Evolutionary conservation across 164 flowering plant species (phyloP).

Genomic region (Buxus sempervirens): DNA sequence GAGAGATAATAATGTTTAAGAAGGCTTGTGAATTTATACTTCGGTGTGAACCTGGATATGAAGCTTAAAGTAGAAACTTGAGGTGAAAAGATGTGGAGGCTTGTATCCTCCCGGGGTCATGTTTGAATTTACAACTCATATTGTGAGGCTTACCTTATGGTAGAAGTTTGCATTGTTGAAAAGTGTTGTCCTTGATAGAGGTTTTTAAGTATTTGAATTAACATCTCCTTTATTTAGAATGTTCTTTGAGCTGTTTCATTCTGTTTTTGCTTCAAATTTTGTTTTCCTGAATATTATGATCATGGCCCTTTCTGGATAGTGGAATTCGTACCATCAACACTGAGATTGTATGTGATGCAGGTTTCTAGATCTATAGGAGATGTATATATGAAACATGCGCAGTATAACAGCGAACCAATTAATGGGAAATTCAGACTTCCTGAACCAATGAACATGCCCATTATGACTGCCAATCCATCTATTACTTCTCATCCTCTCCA

Average conservation of each 20-base stretch:
- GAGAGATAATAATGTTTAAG: no score
- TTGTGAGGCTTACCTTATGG: no score
- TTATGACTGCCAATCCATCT: slow-evolving; percentile 62
- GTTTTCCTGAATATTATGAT: neutral
- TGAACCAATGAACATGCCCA: slow-evolving; percentile 66
- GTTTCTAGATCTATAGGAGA: slow-evolving; percentile 87
- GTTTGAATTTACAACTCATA: no score
- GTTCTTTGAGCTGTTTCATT: neutral
- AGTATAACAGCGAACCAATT: slow-evolving; percentile 60
- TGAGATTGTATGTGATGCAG: slow-evolving; percentile 40
- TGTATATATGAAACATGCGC: slow-evolving; percentile 65
- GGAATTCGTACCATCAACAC: neutral
- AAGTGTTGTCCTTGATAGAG: neutral
- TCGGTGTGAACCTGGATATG: no score
- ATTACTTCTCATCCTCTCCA: slow-evolving; percentile 51
- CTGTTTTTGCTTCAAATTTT: neutral
- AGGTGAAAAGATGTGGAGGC: no score
- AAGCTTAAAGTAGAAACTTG: no score
- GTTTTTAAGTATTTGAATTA: no score
- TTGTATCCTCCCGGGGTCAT: no score
- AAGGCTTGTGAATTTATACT: no score
- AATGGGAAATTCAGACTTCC: slow-evolving; percentile 61
- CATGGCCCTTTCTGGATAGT: slow-evolving; percentile 4
- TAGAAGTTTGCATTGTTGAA: no score
- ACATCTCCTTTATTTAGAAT: neutral